Base-by-base conservation (phyloP, 2,329 filamentous ascomycete genomes). In the Diaporthe sp. region DNA sequence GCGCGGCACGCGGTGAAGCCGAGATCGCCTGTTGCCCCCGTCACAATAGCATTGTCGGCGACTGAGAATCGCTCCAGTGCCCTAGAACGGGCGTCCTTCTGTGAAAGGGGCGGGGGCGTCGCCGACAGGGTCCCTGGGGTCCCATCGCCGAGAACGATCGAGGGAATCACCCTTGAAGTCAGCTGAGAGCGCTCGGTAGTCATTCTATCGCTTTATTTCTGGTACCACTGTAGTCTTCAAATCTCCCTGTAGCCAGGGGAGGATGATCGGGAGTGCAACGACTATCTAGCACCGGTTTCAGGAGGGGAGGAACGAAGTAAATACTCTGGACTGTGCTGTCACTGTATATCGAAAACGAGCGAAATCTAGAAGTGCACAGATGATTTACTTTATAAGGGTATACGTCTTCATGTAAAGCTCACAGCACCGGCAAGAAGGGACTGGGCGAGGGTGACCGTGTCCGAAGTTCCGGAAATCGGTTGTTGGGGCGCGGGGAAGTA, bases 21-120 rank as follows among this genome's bases (percentile, higher is more conserved):
- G 0, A 94, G 85, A 15, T 89, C 91, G 5, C 93, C 93, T 19
- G 91, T 89, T 44, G 92, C 93, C 25, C 93, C 93, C 0, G 93
- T 94, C 17, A 94, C 88, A 87, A 83, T 79, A 51, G 79, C 82
- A 51, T 82, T 83, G 25, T 83, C 83, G 0, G 73, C 46, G 42
- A 85, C 76, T 4, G 80, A 75, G 78, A 85, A 85, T 28, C 84
- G 81, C 6, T 79, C 68, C 25, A 44, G 58, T 42, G 76, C 76
- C 37, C 76, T 65, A 7, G 76, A n/a, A 12, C n/a, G 55, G 46
- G 76, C 55, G 12, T 65, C 62, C 12, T 51, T 55, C 31, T 67
- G 57, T 5, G 74, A 44, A n/a, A 77, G 73, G 19, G 70, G 76
- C 8, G 62, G 70, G 1, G 70, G 74, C 31, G 73, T 74, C 3